Conservation (phyloP, 768 basidiomycete genomes). For the Cystofilobasidium capitatum region DNA sequence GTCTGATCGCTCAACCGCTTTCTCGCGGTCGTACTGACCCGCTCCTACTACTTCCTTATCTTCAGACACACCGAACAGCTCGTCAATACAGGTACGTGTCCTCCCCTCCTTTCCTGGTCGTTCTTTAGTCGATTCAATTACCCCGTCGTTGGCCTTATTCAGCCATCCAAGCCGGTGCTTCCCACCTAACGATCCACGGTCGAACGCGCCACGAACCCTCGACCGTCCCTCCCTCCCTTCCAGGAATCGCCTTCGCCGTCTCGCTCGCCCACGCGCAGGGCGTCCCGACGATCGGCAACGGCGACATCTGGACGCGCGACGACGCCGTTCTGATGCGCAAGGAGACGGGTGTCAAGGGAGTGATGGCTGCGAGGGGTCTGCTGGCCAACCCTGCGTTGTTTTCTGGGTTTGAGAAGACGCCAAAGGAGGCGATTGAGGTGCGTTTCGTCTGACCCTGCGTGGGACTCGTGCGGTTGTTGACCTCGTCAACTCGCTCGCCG, state of each 20-base stretch:
- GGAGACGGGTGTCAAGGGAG: conserved; percentile 41
- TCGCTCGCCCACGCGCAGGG: conserved; percentile 39
- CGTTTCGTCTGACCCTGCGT: not conserved
- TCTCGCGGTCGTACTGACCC: not conserved
- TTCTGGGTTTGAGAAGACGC: conserved; percentile 41
- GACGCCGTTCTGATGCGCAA: conserved; percentile 40
- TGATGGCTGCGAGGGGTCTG: conserved; percentile 47
- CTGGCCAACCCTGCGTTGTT: conserved; percentile 44
- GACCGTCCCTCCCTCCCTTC: conserved; percentile 31
- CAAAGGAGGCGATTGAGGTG: conserved; percentile 39
- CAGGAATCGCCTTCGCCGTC: conserved; percentile 43
- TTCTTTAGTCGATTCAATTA: not conserved
- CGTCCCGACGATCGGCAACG: conserved; percentile 45
- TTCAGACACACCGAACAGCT: conserved; percentile 42
- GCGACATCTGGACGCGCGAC: conserved; percentile 42
- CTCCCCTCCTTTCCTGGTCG: not conserved
- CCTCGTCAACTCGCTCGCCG: not conserved
- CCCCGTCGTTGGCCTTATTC: not conserved
- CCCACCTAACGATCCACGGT: conserved; percentile 45
- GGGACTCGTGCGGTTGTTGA: not conserved
- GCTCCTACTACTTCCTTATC: not conserved
- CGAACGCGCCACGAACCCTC: conserved; percentile 43
- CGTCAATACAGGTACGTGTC: conserved; percentile 36
- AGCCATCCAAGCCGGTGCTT: conserved; percentile 42
- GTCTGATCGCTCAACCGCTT: too few species aligned